Base-by-base conservation (phyloP, 805 yeast genomes). In the Metschnikowia gruessii region DNA sequence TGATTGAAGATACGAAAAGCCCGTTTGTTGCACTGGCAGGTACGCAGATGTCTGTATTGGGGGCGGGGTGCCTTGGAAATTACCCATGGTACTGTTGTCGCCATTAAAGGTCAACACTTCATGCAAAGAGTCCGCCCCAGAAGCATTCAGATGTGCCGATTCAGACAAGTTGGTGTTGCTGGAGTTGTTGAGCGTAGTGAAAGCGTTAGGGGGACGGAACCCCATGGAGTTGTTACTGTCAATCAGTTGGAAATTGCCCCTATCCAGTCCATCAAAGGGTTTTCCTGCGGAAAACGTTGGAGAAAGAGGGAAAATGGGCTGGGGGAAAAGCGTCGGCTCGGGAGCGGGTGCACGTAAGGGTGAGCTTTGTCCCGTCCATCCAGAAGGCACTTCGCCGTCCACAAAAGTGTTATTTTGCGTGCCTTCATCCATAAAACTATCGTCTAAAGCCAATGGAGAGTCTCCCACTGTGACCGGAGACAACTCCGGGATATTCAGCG, bases 341-440 rank as follows among this genome's bases (percentile, higher is more conserved):
- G 37, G 31, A 29, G 40, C 28, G 6, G 28, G 18, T 35, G 40
- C 41, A 45, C 42, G 50, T 29, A 36, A 34, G 18, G 54, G 56
- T n/a, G 50, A 45, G 24, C 36, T 28, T n/a, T 15, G 7, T 4
- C 29, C 37, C 9, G 37, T 28, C 52, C 48, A 51, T 12, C 38
- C 37, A 3, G 48, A 26, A 3, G 48, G 52, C 4, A 33, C 48
- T 6, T 36, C 48, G 10, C 21, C 33, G 10, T 51, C 56, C 16
- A 24, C 44, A 3, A 40, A 32, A 7, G 58, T 41, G 45, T 55
- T 49, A n/a, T 56, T 55, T 21, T 60, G 51, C 22, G 63, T 57
- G 51, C 69, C 76, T 40, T 70, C 74, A 18, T 71, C 75, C 76
- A 71, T 70, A 50, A 58, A 70, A 50, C 69, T 62, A 44, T 60